phyloP scores from a whole-genome alignment of 768 basidiomycete species.

The Dictyophora rubrovolvata region DNA sequence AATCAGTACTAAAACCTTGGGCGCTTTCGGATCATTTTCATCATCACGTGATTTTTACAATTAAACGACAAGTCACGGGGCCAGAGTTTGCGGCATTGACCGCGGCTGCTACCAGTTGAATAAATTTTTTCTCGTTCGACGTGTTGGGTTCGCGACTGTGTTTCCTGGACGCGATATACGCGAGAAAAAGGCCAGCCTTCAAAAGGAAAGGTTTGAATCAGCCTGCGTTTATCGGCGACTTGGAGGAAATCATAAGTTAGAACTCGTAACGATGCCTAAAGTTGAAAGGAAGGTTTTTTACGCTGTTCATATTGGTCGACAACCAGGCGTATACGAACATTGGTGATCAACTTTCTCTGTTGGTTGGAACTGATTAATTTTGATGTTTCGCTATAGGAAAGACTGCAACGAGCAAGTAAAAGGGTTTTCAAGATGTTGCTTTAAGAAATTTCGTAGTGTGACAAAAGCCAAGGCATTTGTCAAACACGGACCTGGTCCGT shows the following conservation, averaged over 20 bases:
- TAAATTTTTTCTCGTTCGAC: no score
- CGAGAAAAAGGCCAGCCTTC: no score
- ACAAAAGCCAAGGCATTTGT: slow-evolving; percentile 51
- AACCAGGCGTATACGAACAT: slow-evolving; percentile 54
- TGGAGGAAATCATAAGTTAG: no score
- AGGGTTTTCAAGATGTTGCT: slow-evolving; percentile 47
- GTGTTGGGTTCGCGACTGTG: no score
- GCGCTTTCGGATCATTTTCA: not conserved
- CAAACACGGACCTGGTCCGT: not conserved
- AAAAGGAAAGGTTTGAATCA: no score
- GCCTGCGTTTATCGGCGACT: no score
- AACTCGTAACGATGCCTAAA: slow-evolving; percentile 27
- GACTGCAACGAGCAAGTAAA: slow-evolving; percentile 64
- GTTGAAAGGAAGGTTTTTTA: slow-evolving; percentile 46
- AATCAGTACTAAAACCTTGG: no score
- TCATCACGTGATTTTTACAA: not conserved
- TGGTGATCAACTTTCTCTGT: slow-evolving; percentile 41
- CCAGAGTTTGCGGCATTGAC: no score
- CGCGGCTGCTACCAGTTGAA: no score
- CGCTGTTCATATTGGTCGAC: slow-evolving; percentile 57
- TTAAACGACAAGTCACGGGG: not conserved
- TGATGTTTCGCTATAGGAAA: slow-evolving; percentile 35
- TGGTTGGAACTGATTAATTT: not conserved
- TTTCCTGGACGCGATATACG: no score
- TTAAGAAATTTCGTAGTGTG: slow-evolving; percentile 54